phyloP scores from a whole-genome alignment of 306 rosid genomes.

The Lotus japonicus region DNA sequence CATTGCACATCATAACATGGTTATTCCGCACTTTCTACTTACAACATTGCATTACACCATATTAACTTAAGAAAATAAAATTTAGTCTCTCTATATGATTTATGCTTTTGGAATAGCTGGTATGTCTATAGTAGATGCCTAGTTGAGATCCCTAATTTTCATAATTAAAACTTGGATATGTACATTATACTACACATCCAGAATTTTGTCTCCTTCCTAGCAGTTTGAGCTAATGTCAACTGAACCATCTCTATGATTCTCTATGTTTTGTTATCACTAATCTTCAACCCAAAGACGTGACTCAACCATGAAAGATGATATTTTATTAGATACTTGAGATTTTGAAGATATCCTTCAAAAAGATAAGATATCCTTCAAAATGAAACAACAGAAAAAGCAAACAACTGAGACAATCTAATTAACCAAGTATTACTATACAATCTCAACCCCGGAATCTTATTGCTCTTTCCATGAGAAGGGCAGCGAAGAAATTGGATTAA shows the following conservation, averaged over 20 bases:
- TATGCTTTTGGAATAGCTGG: not conserved
- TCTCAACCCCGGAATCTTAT: slow-evolving; percentile 1
- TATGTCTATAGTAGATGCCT: not conserved
- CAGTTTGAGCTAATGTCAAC: not conserved
- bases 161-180: not conserved
- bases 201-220: not conserved
- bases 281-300: not conserved
- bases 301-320: not conserved
- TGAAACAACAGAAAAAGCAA: not conserved
- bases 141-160: not conserved
- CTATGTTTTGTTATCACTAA: not conserved
- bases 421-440: not conserved
- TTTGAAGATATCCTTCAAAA: not conserved
- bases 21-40: not conserved
- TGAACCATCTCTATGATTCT: not conserved
- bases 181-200: not conserved
- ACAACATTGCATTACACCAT: not conserved
- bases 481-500: not conserved
- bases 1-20: not conserved
- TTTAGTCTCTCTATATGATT: not conserved
- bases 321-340: not conserved
- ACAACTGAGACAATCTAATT: not conserved
- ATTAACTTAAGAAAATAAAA: not conserved
- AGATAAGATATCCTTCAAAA: not conserved
- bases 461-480: not conserved